A percentile compares a stretch with the other conserved stretches of the same genome.
Conservation (phyloP, 2,329 filamentous ascomycete genomes). For the Talaromyces sp. region DNA sequence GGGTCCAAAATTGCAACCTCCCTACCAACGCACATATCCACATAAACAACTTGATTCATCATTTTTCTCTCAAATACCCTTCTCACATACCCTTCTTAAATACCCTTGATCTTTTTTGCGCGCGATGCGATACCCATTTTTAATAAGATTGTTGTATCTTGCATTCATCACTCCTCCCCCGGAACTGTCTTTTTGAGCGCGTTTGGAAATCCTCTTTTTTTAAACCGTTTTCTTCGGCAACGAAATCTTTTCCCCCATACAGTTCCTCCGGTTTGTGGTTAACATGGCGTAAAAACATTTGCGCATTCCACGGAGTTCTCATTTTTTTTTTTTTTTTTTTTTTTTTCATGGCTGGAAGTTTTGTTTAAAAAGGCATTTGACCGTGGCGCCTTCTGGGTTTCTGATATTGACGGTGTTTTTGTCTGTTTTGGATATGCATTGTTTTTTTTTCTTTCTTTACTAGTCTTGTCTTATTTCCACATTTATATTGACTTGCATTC, state of each 20-base stretch:
- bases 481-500: not conserved
- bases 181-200: not conserved
- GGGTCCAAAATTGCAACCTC: not conserved
- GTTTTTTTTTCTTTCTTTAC: not conserved
- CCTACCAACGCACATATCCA: not conserved
- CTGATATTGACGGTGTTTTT: not conserved
- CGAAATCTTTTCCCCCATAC: not conserved
- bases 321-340: not conserved
- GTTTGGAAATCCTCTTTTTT: not conserved
- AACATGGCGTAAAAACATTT: not conserved
- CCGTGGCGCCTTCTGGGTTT: not conserved
- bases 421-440: not conserved
- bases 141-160: constrained; percentile 1
- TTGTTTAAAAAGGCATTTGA: not conserved
- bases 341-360: not conserved
- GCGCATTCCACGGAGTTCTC: not conserved
- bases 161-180: not conserved
- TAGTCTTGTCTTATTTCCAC: not conserved
- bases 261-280: not conserved
- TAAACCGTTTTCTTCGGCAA: not conserved
- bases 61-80: not conserved
- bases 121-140: constrained; percentile 1
- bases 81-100: not conserved
- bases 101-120: too few relatives aligned
- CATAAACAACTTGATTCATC: not conserved